Evolutionary conservation across 169 alveolate genomes (phyloP).

Genomic region (Cyclospora cayetanensis): DNA sequence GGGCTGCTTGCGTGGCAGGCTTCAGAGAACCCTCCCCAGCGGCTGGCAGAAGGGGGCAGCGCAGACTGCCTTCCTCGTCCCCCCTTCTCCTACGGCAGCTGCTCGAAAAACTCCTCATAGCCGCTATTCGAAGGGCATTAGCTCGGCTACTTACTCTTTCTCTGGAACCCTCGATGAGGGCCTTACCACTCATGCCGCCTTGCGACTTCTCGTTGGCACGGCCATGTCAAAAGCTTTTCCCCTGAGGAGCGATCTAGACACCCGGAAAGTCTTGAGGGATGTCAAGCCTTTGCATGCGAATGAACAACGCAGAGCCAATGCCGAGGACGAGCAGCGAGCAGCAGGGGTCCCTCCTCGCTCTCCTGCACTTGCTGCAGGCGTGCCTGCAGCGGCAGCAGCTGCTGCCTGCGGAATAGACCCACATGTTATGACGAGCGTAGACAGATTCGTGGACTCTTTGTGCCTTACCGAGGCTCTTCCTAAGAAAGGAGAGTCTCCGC

Average conservation of each 20-base stretch:
- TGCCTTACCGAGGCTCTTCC: not conserved
- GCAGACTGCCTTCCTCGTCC: not conserved
- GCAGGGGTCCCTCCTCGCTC: not conserved
- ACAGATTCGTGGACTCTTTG: not conserved
- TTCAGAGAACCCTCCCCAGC: not conserved
- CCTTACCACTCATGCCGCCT: not conserved
- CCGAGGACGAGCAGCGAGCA: not conserved
- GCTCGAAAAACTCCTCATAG: not conserved
- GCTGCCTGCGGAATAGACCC: not conserved
- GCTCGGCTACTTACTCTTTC: too few relatives aligned
- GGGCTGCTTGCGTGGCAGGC: not conserved
- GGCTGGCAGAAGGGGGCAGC: not conserved
- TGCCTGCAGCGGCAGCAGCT: conserved; percentile 33
- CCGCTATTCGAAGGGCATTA: too few relatives aligned
- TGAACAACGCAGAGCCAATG: too few relatives aligned
- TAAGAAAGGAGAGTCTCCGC: not conserved
- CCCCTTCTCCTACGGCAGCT: not conserved
- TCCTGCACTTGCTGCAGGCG: not conserved
- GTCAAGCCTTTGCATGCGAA: too few relatives aligned
- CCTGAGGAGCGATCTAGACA: too few relatives aligned
- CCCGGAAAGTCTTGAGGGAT: too few relatives aligned
- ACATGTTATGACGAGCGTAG: not conserved
- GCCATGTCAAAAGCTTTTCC: too few relatives aligned
- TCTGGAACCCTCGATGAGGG: not conserved
- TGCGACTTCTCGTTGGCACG: not conserved